Base-by-base conservation (phyloP, 2,329 filamentous ascomycete genomes). In the Aspergillus brasiliensis region DNA sequence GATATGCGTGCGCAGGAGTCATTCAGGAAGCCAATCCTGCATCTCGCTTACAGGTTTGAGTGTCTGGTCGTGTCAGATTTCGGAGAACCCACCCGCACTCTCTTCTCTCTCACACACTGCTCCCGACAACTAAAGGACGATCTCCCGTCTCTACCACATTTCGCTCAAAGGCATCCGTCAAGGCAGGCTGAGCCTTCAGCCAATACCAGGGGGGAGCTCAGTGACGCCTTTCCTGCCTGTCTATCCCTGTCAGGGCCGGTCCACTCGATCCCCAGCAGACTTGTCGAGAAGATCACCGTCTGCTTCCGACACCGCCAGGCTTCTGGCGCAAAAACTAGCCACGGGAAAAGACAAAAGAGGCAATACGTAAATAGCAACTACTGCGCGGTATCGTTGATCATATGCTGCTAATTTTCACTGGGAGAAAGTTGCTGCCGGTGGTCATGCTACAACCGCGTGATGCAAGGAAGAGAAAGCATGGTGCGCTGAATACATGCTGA, bases 91-190 rank as follows among this genome's bases (percentile, higher is more conserved):
- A 49, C 53, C 27, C 15, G 31, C 25, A 28, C 25, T 10, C 10
- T 19, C 27, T 3, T 19, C 37, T 6, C 31, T 34, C 31, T 34
- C 31, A 34, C 31, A 34, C 31, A 34, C 31, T 34, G 31, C 31
- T 34, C 31, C 31, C 31, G 31, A 34, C 40, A 34, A 38, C 63
- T 67, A 67, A 62, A 56, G 44, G 63, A 59, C 58, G 63, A 67
- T 67, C 66, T 67, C 61, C 64, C 64, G 62, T 56, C 55, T 44
- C 23, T 38, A 21, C 55, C 47, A 56, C 48, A 51, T 59, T 51
- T 53, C 19, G 11, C 42, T 25, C 52, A 55, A 54, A 44, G 37
- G 25, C 40, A 23, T 28, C 11, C 25, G 25, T 49, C 46, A n/a
- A 49, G 25, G 46, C 58, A 48, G 17, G 8, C 31, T 34, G 31